Conservation (phyloP, 345 rosid species). For the Rubroshorea leprosula region DNA sequence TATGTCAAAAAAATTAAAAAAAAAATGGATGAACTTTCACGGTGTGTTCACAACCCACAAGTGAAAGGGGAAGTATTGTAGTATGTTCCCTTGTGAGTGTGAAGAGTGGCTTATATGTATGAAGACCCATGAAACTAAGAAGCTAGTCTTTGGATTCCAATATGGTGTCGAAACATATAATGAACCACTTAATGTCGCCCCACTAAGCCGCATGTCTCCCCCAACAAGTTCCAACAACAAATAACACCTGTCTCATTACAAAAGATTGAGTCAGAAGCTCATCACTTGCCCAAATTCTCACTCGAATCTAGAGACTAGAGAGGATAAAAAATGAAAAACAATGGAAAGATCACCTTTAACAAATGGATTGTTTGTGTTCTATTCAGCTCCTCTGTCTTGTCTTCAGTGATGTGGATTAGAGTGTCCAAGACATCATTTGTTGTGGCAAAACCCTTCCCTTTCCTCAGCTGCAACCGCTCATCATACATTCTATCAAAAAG, state of each 20-base stretch:
- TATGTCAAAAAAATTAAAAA: too few species aligned
- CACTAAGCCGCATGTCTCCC: too few species aligned
- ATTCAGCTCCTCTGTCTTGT: conserved; percentile 20
- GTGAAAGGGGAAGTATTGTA: too few species aligned
- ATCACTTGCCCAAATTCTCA: neutral
- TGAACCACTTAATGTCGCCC: too few species aligned
- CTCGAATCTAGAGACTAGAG: neutral
- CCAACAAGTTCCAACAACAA: neutral
- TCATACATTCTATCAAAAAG: conserved; percentile 26
- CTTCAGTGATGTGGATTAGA: conserved; percentile 23
- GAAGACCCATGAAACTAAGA: too few species aligned
- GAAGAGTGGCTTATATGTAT: too few species aligned
- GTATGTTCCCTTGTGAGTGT: too few species aligned
- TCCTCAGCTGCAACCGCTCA: conserved; percentile 21
- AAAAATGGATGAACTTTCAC: too few species aligned
- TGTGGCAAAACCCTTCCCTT: neutral
- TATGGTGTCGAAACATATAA: too few species aligned
- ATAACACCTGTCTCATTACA: neutral
- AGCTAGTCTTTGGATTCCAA: too few species aligned
- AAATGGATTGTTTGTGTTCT: neutral
- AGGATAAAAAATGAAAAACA: neutral
- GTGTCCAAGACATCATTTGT: conserved; percentile 28
- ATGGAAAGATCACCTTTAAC: neutral
- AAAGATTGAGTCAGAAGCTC: neutral
- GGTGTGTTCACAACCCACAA: too few species aligned